These are phyloP conservation scores for Malus hybrid DNA, from an alignment of 331 rosid species.

Conservation along the genomic window DNA sequence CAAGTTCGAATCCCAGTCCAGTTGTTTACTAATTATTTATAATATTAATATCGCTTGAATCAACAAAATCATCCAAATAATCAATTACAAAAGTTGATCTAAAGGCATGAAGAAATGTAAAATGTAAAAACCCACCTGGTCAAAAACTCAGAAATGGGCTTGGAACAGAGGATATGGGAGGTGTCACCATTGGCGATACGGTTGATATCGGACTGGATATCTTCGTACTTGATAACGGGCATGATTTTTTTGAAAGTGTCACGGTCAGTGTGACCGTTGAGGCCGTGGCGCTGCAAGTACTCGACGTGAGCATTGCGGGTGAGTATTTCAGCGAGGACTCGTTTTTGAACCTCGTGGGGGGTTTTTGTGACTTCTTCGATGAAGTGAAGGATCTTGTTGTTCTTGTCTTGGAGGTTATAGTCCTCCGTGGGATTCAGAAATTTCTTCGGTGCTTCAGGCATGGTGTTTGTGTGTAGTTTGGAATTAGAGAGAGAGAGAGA, in stretches of 20 bases:
- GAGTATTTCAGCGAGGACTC: slow-evolving; percentile 51
- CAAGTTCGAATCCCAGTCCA: not conserved
- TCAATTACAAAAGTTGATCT: not conserved
- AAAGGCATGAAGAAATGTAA: not conserved
- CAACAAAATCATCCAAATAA: not conserved
- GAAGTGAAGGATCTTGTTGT: slow-evolving; percentile 46
- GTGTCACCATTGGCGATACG: slow-evolving; percentile 93
- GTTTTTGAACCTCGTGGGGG: slow-evolving; percentile 48
- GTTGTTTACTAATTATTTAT: too few species aligned
- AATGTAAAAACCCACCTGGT: slow-evolving; percentile 44
- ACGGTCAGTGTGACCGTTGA: slow-evolving; percentile 47
- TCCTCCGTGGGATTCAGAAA: slow-evolving; percentile 4
- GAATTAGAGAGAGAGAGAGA: not conserved
- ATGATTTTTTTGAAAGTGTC: slow-evolving; percentile 58
- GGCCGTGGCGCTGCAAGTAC: slow-evolving; percentile 62
- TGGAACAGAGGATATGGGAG: slow-evolving; percentile 64
- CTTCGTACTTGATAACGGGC: slow-evolving; percentile 68
- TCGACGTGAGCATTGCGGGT: slow-evolving; percentile 65
- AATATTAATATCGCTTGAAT: not conserved
- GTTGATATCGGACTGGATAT: slow-evolving; percentile 49
- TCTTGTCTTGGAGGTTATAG: slow-evolving; percentile 34
- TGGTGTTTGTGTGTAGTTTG: slow-evolving; percentile 14
- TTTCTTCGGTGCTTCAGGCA: slow-evolving; percentile 78
- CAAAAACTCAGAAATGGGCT: slow-evolving; percentile 68
- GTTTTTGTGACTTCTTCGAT: slow-evolving; percentile 61